A percentile compares a stretch with the other conserved stretches of the same genome.
Conservation (phyloP, 805 yeast genomes). For the Starmerella tilneyi region DNA sequence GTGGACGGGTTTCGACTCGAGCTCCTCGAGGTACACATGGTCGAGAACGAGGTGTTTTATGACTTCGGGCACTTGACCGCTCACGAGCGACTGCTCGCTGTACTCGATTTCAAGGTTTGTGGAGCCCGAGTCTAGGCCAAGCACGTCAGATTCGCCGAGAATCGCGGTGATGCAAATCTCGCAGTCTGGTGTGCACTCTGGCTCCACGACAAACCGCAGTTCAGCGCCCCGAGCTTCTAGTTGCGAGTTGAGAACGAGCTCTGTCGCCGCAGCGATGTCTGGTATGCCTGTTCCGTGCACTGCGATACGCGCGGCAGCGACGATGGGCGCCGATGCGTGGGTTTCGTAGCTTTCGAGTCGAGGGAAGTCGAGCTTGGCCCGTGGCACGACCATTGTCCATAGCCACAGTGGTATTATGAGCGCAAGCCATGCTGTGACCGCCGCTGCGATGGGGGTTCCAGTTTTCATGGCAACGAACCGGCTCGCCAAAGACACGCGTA, state of each 20-base stretch:
- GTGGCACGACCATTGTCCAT: conserved; percentile 48
- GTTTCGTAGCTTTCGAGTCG: conserved; percentile 33
- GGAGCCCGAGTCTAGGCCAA: conserved; percentile 36
- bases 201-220: conserved; percentile 25
- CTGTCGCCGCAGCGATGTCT: conserved; percentile 51
- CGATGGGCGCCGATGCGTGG: conserved; percentile 20
- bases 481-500: too few species aligned
- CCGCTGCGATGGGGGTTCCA: conserved; percentile 13
- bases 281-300: conserved; percentile 41
- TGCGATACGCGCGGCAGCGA: conserved; percentile 27
- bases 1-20: neutral
- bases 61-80: conserved; percentile 54
- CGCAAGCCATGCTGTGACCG: conserved; percentile 23
- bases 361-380: conserved; percentile 49
- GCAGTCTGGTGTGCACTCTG: conserved; percentile 21
- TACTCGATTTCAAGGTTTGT: conserved; percentile 37
- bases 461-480: conserved; percentile 8
- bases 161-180: conserved; percentile 37
- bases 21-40: conserved; percentile 37
- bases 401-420: conserved; percentile 45
- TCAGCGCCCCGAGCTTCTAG: conserved; percentile 29
- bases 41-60: conserved; percentile 44
- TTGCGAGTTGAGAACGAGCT: conserved; percentile 38
- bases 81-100: conserved; percentile 38
- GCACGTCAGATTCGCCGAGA: conserved; percentile 35